These are phyloP conservation scores for Daucus carota DNA, from an alignment of 129 eudicot genomes.

Conservation along the genomic window DNA sequence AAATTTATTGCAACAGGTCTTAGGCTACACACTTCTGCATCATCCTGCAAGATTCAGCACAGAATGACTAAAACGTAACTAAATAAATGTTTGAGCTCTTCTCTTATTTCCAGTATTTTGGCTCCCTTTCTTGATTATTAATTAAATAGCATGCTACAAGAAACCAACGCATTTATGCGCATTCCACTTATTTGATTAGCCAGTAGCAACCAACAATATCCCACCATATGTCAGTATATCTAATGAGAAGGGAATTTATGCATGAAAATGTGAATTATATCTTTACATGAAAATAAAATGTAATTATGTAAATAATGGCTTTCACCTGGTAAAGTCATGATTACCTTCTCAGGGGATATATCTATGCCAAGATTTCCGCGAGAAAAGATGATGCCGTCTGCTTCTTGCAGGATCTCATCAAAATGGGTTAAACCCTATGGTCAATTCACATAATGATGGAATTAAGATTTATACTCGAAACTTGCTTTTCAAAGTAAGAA, in stretches of 20 bases:
- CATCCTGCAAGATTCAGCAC: background rate
- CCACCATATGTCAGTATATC: background rate
- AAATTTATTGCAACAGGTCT: background rate
- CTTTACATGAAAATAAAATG: background rate
- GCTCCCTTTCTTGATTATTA: background rate
- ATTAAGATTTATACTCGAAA: background rate
- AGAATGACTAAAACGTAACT: background rate
- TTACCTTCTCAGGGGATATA: conserved; percentile 97
- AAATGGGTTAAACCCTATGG: conserved; percentile 87
- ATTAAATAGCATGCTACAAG: background rate
- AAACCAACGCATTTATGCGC: background rate
- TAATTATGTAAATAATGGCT: background rate
- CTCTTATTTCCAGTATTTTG: background rate
- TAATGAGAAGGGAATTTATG: background rate
- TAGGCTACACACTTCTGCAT: background rate
- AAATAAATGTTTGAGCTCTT: background rate
- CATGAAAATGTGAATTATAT: background rate
- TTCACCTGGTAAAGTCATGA: background rate
- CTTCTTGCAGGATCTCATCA: conserved; percentile 96
- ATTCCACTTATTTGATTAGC: background rate
- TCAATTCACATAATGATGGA: background rate
- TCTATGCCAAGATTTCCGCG: conserved; percentile 99
- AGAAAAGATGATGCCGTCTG: conserved; percentile 96
- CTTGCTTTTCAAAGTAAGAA: background rate
- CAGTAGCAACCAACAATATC: background rate